Conservation (phyloP, 352 stramenopile genomes). For the Blastocystis sp. region DNA sequence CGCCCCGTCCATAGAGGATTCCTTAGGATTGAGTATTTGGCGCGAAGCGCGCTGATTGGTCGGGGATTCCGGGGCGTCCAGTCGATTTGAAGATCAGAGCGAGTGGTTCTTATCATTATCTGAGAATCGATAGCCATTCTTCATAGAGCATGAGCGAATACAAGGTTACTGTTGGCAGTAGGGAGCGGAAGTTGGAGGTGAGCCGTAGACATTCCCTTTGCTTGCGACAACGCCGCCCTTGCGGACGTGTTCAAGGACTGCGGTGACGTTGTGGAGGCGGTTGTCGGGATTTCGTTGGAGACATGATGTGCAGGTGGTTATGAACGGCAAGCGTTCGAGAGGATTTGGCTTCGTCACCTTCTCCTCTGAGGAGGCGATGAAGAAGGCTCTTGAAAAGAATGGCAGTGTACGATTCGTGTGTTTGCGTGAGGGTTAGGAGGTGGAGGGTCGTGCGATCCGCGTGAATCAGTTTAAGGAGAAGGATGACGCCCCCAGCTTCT, state of each 20-base stretch:
- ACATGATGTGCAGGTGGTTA: conserved; percentile 2
- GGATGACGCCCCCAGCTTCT: background rate
- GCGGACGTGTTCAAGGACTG: conserved; percentile 60
- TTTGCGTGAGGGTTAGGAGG: conserved; percentile 30
- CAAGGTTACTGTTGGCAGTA: conserved; percentile 67
- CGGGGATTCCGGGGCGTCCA: conserved; percentile 7
- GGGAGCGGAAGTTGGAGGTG: background rate
- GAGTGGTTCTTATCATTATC: conserved; percentile 26
- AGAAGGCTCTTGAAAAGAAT: conserved; percentile 58
- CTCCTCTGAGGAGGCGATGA: conserved; percentile 55
- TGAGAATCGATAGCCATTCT: conserved; percentile 6
- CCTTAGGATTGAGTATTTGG: background rate
- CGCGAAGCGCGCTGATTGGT: conserved; percentile 10
- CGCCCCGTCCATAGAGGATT: background rate
- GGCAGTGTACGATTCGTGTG: background rate
- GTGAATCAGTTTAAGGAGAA: conserved; percentile 18
- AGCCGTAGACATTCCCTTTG: conserved; percentile 36
- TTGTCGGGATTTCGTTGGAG: background rate
- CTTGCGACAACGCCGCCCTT: conserved; percentile 29
- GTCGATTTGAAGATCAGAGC: conserved; percentile 10
- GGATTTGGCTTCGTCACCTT: conserved; percentile 66
- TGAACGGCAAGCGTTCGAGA: background rate
- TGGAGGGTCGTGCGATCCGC: conserved; percentile 35
- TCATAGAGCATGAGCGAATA: conserved; percentile 56
- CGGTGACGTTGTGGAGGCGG: conserved; percentile 23